Percentiles rank a stretch among this genome's conserved stretches.
phyloP scores from a whole-genome alignment of 2,329 filamentous ascomycete genomes.

The Calonectria henricotiae region DNA sequence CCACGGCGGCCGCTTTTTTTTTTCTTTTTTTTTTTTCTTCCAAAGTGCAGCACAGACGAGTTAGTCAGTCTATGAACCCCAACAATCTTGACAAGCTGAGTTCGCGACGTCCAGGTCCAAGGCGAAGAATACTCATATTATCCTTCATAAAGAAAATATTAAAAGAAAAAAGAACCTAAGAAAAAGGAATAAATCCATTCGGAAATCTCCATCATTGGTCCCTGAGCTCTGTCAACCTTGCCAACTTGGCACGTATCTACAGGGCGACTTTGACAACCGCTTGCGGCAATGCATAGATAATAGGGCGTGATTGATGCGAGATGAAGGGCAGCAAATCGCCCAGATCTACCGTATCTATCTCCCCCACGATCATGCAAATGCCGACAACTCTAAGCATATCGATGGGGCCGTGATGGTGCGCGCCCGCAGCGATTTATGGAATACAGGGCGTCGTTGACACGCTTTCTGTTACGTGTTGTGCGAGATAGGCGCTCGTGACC shows the following conservation, averaged over 20 bases:
- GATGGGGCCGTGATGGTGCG: slow-evolving; percentile 23
- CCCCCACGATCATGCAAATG: slow-evolving; percentile 11
- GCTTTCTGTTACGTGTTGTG: slow-evolving; percentile 51
- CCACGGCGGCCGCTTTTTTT: slow-evolving; percentile 4
- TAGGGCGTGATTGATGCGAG: slow-evolving; percentile 21
- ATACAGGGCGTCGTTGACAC: slow-evolving; percentile 20
- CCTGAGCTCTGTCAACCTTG: not conserved
- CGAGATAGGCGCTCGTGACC: slow-evolving; percentile 40
- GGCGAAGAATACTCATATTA: not conserved
- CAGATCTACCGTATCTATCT: slow-evolving; percentile 9
- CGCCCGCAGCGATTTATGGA: slow-evolving; percentile 31
- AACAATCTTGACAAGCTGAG: not conserved
- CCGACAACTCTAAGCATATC: slow-evolving; percentile 28
- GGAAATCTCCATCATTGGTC: not conserved
- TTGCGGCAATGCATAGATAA: slow-evolving; percentile 14
- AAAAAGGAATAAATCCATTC: not conserved
- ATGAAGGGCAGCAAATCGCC: not conserved
- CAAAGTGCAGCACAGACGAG: not conserved
- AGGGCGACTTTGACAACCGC: slow-evolving; percentile 18
- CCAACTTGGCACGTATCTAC: slow-evolving; percentile 5
- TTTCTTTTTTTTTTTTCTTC: not conserved
- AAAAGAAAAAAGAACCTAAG: not conserved
- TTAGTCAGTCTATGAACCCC: not conserved
- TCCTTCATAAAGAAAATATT: not conserved
- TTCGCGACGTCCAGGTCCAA: not conserved